phyloP scores from a whole-genome alignment of 176 grass and related monocot genomes.

The Luzula sylvatica region DNA sequence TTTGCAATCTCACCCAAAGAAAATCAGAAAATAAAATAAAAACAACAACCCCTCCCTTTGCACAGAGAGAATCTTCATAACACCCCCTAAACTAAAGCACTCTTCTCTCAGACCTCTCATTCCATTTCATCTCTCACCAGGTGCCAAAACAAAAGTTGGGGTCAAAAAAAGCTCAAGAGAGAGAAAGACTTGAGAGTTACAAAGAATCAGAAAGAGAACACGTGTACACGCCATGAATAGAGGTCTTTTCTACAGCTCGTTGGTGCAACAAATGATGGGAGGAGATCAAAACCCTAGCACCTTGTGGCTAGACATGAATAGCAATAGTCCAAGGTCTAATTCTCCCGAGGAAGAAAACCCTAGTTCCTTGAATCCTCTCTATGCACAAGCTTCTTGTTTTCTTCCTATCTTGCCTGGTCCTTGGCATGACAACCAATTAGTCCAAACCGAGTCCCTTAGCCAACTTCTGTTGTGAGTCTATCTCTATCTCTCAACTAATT shows the following conservation, averaged over 20 bases:
- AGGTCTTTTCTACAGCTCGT: constrained; percentile 52
- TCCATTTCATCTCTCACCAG: neutral
- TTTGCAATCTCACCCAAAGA: neutral
- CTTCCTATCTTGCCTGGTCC: constrained; percentile 35
- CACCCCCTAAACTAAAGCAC: constrained; percentile 18
- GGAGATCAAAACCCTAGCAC: constrained; percentile 20
- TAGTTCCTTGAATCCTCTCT: constrained; percentile 44
- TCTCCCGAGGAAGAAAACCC: constrained; percentile 30
- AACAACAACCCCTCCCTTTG: constrained; percentile 12
- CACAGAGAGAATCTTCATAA: constrained; percentile 19
- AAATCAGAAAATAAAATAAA: constrained; percentile 7
- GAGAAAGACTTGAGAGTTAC: constrained; percentile 14
- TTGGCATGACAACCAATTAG: constrained; percentile 27
- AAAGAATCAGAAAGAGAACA: constrained; percentile 7
- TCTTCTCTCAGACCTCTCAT: constrained; percentile 10
- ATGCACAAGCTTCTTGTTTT: constrained; percentile 47
- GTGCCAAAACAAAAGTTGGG: constrained; percentile 22
- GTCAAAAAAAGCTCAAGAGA: constrained; percentile 28
- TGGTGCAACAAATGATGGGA: constrained; percentile 61
- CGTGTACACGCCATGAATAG: constrained; percentile 34
- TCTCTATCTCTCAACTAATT: constrained; percentile 10
- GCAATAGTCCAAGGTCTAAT: constrained; percentile 35
- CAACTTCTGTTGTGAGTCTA: constrained; percentile 63
- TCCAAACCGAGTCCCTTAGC: constrained; percentile 59
- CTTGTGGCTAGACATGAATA: constrained; percentile 31